phyloP scores from a whole-genome alignment of 225 moss, liverwort and hornwort species.

The Straminergon stramineum region DNA sequence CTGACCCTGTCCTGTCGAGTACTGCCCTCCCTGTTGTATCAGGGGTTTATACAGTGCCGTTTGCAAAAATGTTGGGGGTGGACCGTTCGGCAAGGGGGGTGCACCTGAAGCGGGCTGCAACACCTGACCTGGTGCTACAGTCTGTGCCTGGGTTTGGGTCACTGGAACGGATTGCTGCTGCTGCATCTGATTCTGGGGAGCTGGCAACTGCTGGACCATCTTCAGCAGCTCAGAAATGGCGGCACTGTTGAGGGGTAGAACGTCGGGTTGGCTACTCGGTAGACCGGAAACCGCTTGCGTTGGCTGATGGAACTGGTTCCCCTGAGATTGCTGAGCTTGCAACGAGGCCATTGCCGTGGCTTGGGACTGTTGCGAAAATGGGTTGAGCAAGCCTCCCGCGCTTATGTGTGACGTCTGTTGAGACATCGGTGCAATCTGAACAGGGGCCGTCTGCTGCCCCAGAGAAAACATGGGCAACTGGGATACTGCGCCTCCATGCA shows the following conservation, averaged over 20 bases:
- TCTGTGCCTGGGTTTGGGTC: slow-evolving; percentile 27
- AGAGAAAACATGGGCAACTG: slow-evolving; percentile 38
- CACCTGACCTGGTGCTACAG: slow-evolving; percentile 29
- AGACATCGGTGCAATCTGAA: slow-evolving; percentile 26
- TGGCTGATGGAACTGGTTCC: slow-evolving; percentile 38
- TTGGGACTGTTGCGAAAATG: slow-evolving; percentile 32
- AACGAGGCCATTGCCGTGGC: slow-evolving; percentile 4
- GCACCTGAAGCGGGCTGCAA: slow-evolving; percentile 39
- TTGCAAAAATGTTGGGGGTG: slow-evolving; percentile 46
- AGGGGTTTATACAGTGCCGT: slow-evolving; percentile 26
- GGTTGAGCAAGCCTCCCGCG: slow-evolving; percentile 6
- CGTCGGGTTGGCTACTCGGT: slow-evolving; percentile 21
- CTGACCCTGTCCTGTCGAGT: slow-evolving; percentile 23
- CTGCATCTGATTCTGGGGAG: slow-evolving; percentile 46
- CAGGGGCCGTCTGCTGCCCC: slow-evolving; percentile 27
- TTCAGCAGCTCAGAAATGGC: slow-evolving; percentile 59
- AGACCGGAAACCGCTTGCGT: slow-evolving; percentile 26
- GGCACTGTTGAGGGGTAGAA: slow-evolving; percentile 21
- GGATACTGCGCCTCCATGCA: slow-evolving; percentile 8
- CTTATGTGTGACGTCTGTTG: slow-evolving; percentile 14
- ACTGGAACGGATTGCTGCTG: slow-evolving; percentile 18
- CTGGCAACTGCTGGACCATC: slow-evolving; percentile 73
- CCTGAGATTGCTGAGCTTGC: slow-evolving; percentile 46
- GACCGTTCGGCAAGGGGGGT: slow-evolving; percentile 62
- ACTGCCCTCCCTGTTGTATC: slow-evolving; percentile 51